Evolutionary conservation across 768 basidiomycete species (phyloP).

Genomic region (Tricholomella constricta): DNA sequence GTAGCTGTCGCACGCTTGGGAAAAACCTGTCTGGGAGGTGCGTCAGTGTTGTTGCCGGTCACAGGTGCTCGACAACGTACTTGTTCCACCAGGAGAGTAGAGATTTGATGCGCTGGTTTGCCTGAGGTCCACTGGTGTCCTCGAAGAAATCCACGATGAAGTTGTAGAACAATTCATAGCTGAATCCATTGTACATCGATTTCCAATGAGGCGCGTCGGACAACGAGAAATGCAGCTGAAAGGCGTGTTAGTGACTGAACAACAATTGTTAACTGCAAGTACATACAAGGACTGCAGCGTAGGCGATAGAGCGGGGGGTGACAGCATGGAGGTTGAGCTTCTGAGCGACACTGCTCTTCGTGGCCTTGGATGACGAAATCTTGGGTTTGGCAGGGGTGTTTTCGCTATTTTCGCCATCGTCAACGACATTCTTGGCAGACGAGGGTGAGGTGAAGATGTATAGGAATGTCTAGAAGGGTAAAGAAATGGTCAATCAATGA

Average conservation of each 20-base stretch:
- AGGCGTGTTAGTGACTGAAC: not conserved
- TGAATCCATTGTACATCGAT: slow-evolving; percentile 19
- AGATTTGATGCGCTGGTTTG: not conserved
- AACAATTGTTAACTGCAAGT: not conserved
- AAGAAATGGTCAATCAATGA: not conserved
- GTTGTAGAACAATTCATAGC: slow-evolving; percentile 23
- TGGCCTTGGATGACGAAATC: not conserved
- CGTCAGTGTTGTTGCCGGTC: no score
- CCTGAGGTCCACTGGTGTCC: slow-evolving; percentile 1
- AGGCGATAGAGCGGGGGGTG: slow-evolving; percentile 29
- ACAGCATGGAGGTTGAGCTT: slow-evolving; percentile 19
- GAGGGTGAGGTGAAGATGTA: slow-evolving; percentile 20
- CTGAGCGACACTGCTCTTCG: slow-evolving; percentile 9
- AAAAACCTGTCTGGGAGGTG: no score
- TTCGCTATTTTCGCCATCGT: slow-evolving; percentile 10
- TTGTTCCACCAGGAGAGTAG: slow-evolving; percentile 18
- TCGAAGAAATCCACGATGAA: slow-evolving; percentile 29
- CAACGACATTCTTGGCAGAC: slow-evolving; percentile 10
- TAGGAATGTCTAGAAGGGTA: slow-evolving; percentile 13
- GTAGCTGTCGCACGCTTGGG: no score
- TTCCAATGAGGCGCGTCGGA: slow-evolving; percentile 20
- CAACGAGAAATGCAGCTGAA: slow-evolving; percentile 24
- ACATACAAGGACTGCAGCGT: slow-evolving; percentile 29
- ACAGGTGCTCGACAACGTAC: slow-evolving; percentile 4
- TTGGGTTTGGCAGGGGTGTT: not conserved